Evolutionary conservation across 2,329 filamentous ascomycete genomes (phyloP), one percentile per base, ranked within the genome.

Genomic region (Akanthomyces lecanii): DNA sequence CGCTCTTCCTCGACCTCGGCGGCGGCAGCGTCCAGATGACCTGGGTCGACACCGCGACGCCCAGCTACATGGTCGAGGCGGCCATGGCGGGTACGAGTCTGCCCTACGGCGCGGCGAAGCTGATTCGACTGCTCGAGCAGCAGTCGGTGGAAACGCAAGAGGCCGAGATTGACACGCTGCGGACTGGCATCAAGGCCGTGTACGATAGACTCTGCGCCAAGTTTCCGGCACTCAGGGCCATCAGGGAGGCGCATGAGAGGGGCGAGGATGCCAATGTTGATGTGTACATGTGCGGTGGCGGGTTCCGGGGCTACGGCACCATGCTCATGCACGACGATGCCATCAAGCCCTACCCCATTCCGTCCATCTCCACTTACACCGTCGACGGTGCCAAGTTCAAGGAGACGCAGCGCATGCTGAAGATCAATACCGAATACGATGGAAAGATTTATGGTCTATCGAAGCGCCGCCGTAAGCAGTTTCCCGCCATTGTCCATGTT

Each of bases 251-350:
- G 16, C 73, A 77, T 33, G 69, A 73, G 25, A 66, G 65, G 21
- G 69, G 69, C 36, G 65, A 69, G 40, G 65, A 69, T 47, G 65
- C 67, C 55, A 83, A 83, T 5, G 80, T 92, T 63, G 85, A 89
- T 40, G 79, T 97, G 10, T 97, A 93, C 72, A 86, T 97, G 63
- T 96, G 90, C 66, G 93, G 93, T 50, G 93, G 93, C 28, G 93
- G 93, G 0, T 96, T 97, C 72, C 82, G 93, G 42, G 93, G 93
- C 18, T 97, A 96, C 81, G 93, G 92, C 7, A 96, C 91, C 74
- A 87, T 96, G 71, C 81, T 97, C 59, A 93, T 96, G 89, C 87
- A 89, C 71, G 83, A 85, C 67, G 90, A 94, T 69, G 75, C 79
- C 6, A 83, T 91, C 50, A 79, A 83, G 61, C 91, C 91, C 0